These are phyloP conservation scores for Phtheirospermum japonicum DNA, from an alignment of 257 asterid genomes.

Conservation along the genomic window DNA sequence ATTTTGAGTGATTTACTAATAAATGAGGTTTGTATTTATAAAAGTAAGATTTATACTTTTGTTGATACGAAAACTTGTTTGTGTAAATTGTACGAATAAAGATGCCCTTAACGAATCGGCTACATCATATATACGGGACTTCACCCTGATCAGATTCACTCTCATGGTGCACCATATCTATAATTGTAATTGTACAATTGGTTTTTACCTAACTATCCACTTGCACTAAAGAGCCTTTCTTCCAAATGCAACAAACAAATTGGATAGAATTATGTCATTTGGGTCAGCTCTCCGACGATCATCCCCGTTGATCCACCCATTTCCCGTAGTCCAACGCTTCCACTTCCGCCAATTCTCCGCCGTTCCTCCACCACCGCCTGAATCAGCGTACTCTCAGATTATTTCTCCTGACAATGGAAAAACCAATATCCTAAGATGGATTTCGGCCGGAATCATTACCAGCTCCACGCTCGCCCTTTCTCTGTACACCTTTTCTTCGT, in stretches of 20 bases:
- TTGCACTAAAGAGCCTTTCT: too few relatives aligned
- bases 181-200: too few relatives aligned
- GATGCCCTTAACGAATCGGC: too few relatives aligned
- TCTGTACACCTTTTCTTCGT: constrained; percentile 31
- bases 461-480: constrained; percentile 50
- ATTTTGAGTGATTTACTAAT: too few relatives aligned
- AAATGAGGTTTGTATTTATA: too few relatives aligned
- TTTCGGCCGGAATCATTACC: constrained; percentile 57
- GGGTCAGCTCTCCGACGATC: constrained; percentile 61
- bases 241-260: neutral
- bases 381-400: neutral
- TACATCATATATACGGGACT: too few relatives aligned
- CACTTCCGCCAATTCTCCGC: constrained; percentile 41
- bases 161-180: too few relatives aligned
- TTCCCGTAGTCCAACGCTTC: constrained; percentile 25
- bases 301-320: constrained; percentile 29
- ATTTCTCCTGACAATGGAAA: constrained; percentile 13
- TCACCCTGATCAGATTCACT: too few relatives aligned
- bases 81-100: too few relatives aligned
- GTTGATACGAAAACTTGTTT: too few relatives aligned
- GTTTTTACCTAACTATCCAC: too few relatives aligned
- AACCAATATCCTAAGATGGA: constrained; percentile 40
- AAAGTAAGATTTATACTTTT: too few relatives aligned
- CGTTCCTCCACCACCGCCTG: constrained; percentile 23
- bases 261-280: constrained; percentile 40